Base-by-base conservation (phyloP, 2,329 filamentous ascomycete genomes). In the Fusarium irregulare region DNA sequence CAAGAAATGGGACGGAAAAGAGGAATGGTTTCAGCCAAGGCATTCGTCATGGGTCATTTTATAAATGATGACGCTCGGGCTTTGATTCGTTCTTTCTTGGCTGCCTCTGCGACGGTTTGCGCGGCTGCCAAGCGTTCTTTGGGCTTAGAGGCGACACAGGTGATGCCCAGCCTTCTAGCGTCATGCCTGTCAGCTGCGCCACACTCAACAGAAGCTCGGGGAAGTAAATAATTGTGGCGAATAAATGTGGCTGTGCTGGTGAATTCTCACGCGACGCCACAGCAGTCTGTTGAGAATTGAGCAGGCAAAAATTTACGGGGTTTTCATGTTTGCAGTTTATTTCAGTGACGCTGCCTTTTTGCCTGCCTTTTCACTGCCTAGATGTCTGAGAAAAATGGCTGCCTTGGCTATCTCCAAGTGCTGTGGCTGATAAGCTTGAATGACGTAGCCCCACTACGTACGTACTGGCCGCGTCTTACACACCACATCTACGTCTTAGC, bases 11-110 rank as follows among this genome's bases (percentile, higher is more conserved):
- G 32, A 50, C 28, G 20, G 21, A 44, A 28, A 47, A 55, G 28
- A 42, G n/a, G 3, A 55, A 51, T 32, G 7, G 49, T 62, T 60
- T 40, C 25, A 30, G 62, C 55, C 37, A 32, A 48, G 56, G 55
- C 58, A 28, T 60, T 72, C 63, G 69, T 72, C 69, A 70, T 66
- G 57, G 50, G 62, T 56, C 40, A 32, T 54, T 64, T 72, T 72
- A 64, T 72, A 71, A 55, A 49, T 58, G 45, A 57, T 58, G 62
- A 66, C 69, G 65, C 69, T 60, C 44, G 65, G 57, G 61, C 64
- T 55, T 47, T 71, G 59, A 69, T 71, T 71, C 68, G 69, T 59
- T 64, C 57, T 49, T 66, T 72, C 68, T 53, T 56, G 65, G 69
- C 57, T 71, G 65, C 69, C 69, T 71, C 69, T 57, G 48, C 49